These are phyloP conservation scores for Amniculicola lignicola DNA, from an alignment of 495 filamentous ascomycete species.

Conservation along the genomic window DNA sequence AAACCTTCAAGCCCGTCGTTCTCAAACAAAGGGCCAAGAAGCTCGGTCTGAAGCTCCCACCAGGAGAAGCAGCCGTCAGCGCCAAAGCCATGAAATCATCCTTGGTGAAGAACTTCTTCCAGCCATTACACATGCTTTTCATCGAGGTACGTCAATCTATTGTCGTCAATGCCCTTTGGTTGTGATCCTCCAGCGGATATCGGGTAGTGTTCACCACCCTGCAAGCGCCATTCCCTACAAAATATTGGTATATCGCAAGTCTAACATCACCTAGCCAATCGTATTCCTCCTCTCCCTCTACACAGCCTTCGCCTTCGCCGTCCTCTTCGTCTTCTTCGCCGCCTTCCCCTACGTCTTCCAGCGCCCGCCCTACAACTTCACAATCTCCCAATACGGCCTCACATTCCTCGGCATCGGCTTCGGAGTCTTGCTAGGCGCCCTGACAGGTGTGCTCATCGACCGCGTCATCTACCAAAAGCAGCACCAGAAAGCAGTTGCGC, in stretches of 20 bases:
- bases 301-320: conserved; percentile 59
- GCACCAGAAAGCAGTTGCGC: conserved; percentile 43
- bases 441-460: conserved; percentile 50
- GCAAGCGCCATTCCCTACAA: too few relatives aligned
- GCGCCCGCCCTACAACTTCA: conserved; percentile 25
- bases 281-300: conserved; percentile 61
- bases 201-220: too few relatives aligned
- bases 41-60: conserved; percentile 41
- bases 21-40: conserved; percentile 51
- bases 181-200: too few relatives aligned
- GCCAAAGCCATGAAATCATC: conserved; percentile 47
- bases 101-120: conserved; percentile 55
- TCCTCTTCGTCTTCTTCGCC: conserved; percentile 65
- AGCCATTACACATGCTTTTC: conserved; percentile 62
- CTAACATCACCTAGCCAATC: conserved; percentile 47
- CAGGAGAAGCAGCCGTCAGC: conserved; percentile 40
- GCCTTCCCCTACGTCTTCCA: conserved; percentile 52
- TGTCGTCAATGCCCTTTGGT: too few relatives aligned
- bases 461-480: conserved; percentile 41
- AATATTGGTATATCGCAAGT: too few relatives aligned
- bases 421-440: conserved; percentile 52
- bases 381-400: conserved; percentile 48
- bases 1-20: conserved; percentile 65
- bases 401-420: conserved; percentile 58
- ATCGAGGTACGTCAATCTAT: conserved; percentile 44